Evolutionary conservation across 805 yeast species (phyloP).

Genomic region (Metschnikowia continentalis): DNA sequence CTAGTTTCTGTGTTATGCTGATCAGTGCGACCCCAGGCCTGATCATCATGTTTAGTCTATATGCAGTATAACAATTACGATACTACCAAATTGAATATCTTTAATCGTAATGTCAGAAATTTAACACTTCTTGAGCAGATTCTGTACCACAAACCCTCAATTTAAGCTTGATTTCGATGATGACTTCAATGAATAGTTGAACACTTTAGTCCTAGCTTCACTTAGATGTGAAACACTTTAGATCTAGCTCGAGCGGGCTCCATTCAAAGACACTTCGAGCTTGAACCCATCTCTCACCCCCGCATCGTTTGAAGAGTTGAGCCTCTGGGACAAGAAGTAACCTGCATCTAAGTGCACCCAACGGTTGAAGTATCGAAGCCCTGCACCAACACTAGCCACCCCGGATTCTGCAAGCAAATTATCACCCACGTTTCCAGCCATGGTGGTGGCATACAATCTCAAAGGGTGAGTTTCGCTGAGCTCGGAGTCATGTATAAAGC

Average conservation of each 20-base stretch:
- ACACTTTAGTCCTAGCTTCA: no score
- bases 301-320: constrained; percentile 13
- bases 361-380: constrained; percentile 34
- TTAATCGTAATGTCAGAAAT: no score
- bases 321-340: constrained; percentile 29
- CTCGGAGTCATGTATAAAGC: constrained; percentile 22
- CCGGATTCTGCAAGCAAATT: constrained; percentile 23
- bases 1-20: neutral
- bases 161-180: no score
- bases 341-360: constrained; percentile 43
- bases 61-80: neutral
- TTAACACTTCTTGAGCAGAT: no score
- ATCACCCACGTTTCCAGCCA: constrained; percentile 56
- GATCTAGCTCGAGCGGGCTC: constrained; percentile 1
- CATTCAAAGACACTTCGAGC: constrained; percentile 29
- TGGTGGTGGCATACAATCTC: constrained; percentile 55
- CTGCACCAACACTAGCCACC: constrained; percentile 32
- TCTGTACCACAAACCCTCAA: no score
- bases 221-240: no score
- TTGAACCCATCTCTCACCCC: constrained; percentile 39
- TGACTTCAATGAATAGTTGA: no score
- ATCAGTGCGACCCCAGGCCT: constrained; percentile 1
- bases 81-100: neutral
- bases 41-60: neutral
- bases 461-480: constrained; percentile 30